Base-by-base conservation (phyloP, 2,329 filamentous ascomycete genomes). In the Alternaria incomplexa region DNA sequence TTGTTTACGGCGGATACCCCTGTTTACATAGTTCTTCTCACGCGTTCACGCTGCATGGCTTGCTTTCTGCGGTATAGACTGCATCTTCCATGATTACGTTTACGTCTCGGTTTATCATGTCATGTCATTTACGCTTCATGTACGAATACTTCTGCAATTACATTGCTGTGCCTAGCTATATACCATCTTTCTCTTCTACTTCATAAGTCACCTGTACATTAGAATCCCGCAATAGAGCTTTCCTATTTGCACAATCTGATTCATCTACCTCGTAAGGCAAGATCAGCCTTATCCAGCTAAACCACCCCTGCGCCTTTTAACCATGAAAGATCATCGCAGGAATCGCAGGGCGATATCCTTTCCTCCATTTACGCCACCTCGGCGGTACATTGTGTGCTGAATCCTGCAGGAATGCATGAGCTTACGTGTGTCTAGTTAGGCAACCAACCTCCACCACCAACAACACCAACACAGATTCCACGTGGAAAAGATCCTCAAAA, bases 1-100 rank as follows among this genome's bases (percentile, higher is more conserved):
- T 28, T 30, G 15, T 53, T 58, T 25, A 53, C 26, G 57, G 50
- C 50, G 50, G 50, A 59, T 54, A 54, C 48, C 57, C 57, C 43
- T 47, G 8, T 20, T 43, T 52, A 25, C 15, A 28, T 54, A 36
- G 32, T n/a, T 40, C 2, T 11, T n/a, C 15, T 36, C 8, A 40
- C 20, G 32, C 25, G 20, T 25, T 45, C 4, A 8, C 13, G 20
- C 30, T 23, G 22, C 30, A 36, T 52, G 6, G 20, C 36, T 25
- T 17, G 20, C 28, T 23, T 10, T 52, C 26, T 25, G 3, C 17
- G 2, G 2, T 36, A 9, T 6, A 25, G 13, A 36, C 13, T 25
- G 8, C 13, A 2, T 40, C 4, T 17, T 17, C 36, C 3, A 17
- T 40, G 48, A 36, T 25, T 5, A 25, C 9, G n/a, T 40, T 22